Percentiles rank a stretch among this genome's conserved stretches.
phyloP scores from a whole-genome alignment of 352 stramenopile genomes.

The Globisporangium apiculatum region DNA sequence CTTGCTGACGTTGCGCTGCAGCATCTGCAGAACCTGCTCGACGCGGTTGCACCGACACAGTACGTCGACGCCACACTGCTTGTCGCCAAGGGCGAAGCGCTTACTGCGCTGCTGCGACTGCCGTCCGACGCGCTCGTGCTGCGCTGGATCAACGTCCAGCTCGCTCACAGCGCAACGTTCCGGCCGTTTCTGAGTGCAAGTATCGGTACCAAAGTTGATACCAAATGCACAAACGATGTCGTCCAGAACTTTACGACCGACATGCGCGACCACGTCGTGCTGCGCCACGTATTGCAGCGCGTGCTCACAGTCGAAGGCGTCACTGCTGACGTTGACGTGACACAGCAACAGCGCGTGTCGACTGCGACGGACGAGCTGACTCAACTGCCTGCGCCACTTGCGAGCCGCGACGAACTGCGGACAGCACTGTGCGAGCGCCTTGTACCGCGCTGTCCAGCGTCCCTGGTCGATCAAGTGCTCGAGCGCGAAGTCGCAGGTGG shows the following conservation, averaged over 20 bases:
- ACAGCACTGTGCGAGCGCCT: conserved; percentile 28
- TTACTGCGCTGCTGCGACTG: conserved; percentile 33
- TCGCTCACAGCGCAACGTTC: conserved; percentile 32
- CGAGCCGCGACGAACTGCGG: conserved; percentile 33
- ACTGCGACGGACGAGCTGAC: conserved; percentile 1
- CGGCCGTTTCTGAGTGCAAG: conserved; percentile 13
- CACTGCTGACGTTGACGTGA: neutral
- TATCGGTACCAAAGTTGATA: conserved; percentile 2
- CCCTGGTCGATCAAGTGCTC: conserved; percentile 31
- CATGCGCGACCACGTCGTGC: conserved; percentile 46
- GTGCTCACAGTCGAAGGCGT: conserved; percentile 13
- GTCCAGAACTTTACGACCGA: conserved; percentile 70
- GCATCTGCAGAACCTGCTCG: conserved; percentile 58
- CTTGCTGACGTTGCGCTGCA: conserved; percentile 50
- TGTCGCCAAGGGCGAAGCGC: conserved; percentile 46
- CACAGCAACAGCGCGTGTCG: conserved; percentile 2
- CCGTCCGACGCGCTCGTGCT: conserved; percentile 57
- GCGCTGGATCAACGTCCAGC: conserved; percentile 65
- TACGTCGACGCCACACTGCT: conserved; percentile 41
- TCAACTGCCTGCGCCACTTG: conserved; percentile 17
- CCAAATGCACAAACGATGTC: conserved; percentile 12
- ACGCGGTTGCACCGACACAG: conserved; percentile 25
- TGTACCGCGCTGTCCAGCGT: conserved; percentile 29
- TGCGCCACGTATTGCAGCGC: conserved; percentile 44
- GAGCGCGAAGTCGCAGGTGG: conserved; percentile 23